phyloP scores from a whole-genome alignment of 306 rosid species.

The Cajanus cajan region DNA sequence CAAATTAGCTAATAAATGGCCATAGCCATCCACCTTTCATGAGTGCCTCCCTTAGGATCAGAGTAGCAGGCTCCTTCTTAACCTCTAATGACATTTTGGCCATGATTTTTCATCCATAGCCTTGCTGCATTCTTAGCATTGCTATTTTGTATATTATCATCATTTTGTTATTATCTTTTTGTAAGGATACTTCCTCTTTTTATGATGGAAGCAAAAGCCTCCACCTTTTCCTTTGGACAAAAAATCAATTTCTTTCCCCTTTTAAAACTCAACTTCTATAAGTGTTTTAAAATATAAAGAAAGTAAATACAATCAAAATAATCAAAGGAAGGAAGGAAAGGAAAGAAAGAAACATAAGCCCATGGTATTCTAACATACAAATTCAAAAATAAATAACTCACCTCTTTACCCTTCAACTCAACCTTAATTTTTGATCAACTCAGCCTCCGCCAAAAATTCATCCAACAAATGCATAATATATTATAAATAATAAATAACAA shows the following conservation, averaged over 20 bases:
- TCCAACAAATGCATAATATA: slow-evolving; percentile 54
- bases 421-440: slow-evolving; percentile 93
- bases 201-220: neutral
- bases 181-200: neutral
- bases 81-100: too few species aligned
- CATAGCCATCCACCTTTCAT: slow-evolving; percentile 90
- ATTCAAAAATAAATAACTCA: slow-evolving; percentile 33
- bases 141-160: too few species aligned
- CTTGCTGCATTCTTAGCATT: too few species aligned
- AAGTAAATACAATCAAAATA: neutral
- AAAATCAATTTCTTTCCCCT: neutral
- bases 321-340: neutral
- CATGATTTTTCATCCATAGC: too few species aligned
- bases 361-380: neutral
- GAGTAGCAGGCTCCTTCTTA: slow-evolving; percentile 75
- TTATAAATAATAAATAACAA: too few species aligned
- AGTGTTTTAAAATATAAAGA: neutral
- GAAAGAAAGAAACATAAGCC: neutral
- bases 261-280: neutral
- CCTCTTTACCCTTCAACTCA: slow-evolving; percentile 97
- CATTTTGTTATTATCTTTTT: too few species aligned
- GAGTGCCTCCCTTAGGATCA: slow-evolving; percentile 73
- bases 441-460: slow-evolving; percentile 96
- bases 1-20: slow-evolving; percentile 49
- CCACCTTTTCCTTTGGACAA: neutral